These are phyloP conservation scores for Butyriboletus loyo DNA, from an alignment of 768 basidiomycete genomes.

Conservation along the genomic window DNA sequence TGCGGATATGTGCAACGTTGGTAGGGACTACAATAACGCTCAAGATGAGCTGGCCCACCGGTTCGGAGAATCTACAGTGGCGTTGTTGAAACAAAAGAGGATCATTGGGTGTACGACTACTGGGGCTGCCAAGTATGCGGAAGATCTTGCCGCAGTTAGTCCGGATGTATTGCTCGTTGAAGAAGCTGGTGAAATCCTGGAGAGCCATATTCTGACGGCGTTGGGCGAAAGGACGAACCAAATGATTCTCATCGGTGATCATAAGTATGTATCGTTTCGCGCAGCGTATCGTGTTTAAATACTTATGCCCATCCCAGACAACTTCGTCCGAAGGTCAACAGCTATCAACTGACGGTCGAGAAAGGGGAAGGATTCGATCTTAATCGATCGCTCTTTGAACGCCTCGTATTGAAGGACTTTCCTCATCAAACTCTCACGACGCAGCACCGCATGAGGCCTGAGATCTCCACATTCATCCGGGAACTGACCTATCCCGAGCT, in stretches of 20 bases:
- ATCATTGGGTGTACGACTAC: constrained; percentile 73
- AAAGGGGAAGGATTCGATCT: constrained; percentile 68
- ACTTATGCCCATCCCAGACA: constrained; percentile 41
- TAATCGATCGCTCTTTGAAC: constrained; percentile 67
- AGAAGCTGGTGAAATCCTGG: constrained; percentile 72
- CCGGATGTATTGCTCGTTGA: constrained; percentile 63
- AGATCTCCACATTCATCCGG: constrained; percentile 65
- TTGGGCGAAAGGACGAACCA: constrained; percentile 48
- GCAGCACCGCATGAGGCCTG: constrained; percentile 75
- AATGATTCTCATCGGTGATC: constrained; percentile 69
- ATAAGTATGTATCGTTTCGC: constrained; percentile 45
- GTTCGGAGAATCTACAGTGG: constrained; percentile 34
- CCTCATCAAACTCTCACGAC: constrained; percentile 54
- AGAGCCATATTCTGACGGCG: constrained; percentile 64
- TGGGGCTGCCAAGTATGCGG: constrained; percentile 59
- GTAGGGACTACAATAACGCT: constrained; percentile 41
- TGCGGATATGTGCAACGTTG: constrained; percentile 31
- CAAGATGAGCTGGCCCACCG: constrained; percentile 36
- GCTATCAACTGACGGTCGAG: constrained; percentile 62
- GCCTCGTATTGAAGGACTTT: constrained; percentile 58
- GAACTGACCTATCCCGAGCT: constrained; percentile 67
- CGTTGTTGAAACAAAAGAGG: constrained; percentile 43
- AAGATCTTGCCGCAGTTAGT: constrained; percentile 42
- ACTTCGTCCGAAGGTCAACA: constrained; percentile 70
- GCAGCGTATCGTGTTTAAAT: background rate